These are phyloP conservation scores for Acanthamoeba sp. DNA, from an alignment of 208 protist species.

Conservation along the genomic window DNA sequence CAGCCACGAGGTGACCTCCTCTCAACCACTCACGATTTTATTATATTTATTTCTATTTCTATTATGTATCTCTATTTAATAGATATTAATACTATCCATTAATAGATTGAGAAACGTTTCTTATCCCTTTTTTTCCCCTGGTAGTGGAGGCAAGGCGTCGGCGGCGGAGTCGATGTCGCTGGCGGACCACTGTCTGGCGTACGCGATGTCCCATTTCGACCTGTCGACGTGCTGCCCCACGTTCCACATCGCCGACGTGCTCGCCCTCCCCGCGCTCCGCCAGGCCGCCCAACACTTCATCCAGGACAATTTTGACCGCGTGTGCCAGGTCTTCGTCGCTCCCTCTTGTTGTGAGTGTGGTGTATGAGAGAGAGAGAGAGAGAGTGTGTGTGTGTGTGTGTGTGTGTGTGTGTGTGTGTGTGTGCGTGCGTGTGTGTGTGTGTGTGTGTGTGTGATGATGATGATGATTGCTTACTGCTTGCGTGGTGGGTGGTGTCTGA, in stretches of 20 bases:
- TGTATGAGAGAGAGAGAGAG: no score
- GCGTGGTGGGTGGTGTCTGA: neutral
- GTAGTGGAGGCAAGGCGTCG: neutral
- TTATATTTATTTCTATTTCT: neutral
- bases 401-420: no score
- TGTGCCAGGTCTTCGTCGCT: neutral
- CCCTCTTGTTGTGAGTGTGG: no score
- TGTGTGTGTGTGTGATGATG: no score
- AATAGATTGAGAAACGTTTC: no score
- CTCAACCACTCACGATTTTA: neutral
- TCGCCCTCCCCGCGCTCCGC: neutral
- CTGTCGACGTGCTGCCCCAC: neutral
- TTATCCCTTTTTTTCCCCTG: neutral
- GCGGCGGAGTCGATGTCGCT: neutral
- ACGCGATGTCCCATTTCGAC: neutral
- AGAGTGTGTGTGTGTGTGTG: no score
- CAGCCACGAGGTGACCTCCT: neutral
- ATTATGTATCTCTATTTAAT: neutral
- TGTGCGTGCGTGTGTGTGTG: no score
- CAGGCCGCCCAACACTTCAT: slow-evolving; percentile 34
- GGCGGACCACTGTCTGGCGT: neutral
- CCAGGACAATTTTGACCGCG: slow-evolving; percentile 37
- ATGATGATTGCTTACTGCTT: no score
- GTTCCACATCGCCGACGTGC: slow-evolving; percentile 30
- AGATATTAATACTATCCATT: no score